Conservation (phyloP, 2,329 filamentous ascomycete genomes). For the Aspergillus brunneoviolaceus region DNA sequence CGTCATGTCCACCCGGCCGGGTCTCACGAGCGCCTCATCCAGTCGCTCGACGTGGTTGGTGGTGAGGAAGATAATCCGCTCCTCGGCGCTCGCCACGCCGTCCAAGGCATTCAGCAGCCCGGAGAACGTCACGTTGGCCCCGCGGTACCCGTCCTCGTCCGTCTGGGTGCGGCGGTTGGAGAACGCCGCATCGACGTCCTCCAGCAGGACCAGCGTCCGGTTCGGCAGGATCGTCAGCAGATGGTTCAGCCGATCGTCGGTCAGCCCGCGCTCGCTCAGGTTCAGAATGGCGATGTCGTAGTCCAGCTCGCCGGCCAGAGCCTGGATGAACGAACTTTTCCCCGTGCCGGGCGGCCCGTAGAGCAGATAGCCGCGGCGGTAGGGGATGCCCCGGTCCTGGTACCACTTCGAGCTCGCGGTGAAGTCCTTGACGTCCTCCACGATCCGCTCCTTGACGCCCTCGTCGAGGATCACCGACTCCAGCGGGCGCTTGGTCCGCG, state of each 20-base stretch:
- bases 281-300: slow-evolving; percentile 93
- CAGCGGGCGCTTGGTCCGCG: slow-evolving; percentile 81
- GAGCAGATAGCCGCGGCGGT: slow-evolving; percentile 82
- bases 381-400: slow-evolving; percentile 89
- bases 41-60: slow-evolving; percentile 91
- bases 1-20: slow-evolving; percentile 91
- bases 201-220: slow-evolving; percentile 76
- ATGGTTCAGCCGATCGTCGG: slow-evolving; percentile 83
- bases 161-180: slow-evolving; percentile 69
- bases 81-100: slow-evolving; percentile 90
- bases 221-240: slow-evolving; percentile 82
- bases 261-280: slow-evolving; percentile 83
- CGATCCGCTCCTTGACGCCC: slow-evolving; percentile 77
- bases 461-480: slow-evolving; percentile 83
- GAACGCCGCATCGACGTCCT: slow-evolving; percentile 91
- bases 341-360: slow-evolving; percentile 88
- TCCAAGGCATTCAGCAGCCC: slow-evolving; percentile 83
- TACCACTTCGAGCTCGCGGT: slow-evolving; percentile 81
- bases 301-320: slow-evolving; percentile 85
- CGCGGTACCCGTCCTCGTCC: slow-evolving; percentile 79
- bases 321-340: slow-evolving; percentile 95
- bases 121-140: slow-evolving; percentile 90
- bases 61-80: slow-evolving; percentile 89
- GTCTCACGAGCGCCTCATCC: slow-evolving; percentile 84
- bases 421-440: slow-evolving; percentile 81